Base-by-base conservation (phyloP, 306 rosid genomes). In the Ziziphus jujuba region DNA sequence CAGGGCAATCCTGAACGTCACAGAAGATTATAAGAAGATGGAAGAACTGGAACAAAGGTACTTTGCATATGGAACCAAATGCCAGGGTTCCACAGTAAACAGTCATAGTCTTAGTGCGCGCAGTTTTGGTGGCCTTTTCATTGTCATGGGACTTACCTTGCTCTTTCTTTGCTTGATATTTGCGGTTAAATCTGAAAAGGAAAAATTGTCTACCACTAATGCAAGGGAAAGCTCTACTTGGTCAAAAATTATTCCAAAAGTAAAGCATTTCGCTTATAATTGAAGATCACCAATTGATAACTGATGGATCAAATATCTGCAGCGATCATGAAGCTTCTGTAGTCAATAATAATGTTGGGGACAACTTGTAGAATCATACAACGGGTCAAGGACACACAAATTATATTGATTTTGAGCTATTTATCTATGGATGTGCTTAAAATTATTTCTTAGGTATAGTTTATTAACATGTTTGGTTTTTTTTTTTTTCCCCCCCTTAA, bases 121-220 rank as follows among this genome's bases (percentile, higher is more conserved):
- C 28, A 84, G 78, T 68, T 84, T 84, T 24, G 82, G 74, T 9
- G 84, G 89, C 14, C 86, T 84, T 24, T 84, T 78, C 65, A 66
- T 84, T 51, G 72, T 84, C 21, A 65, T 78, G 19, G 70, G 72
- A 49, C 28, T 73, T n/a, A 36, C 70, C 9, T 71, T 78, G 14
- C 6, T 67, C 43, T 48, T 54, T 9, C 68, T 77, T 1, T 70
- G 67, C 28, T 22, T 57, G 1, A 22, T 61, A 23, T 22, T 66
- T 72, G 7, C 71, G 64, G 36, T 33, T 4, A 47, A 33, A 10
- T 75, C 56, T 25, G 21, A n/a, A n/a, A n/a, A n/a, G n/a, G n/a
- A 55, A 12, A 45, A 70, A 0, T n/a, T 62, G 77, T 56, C 63
- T 12, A 19, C 71, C 20, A 28, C 70, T 56, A 49, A 48, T 11